These are phyloP conservation scores for Pseudocercospora ulei DNA, from an alignment of 2,329 filamentous ascomycete species.

Conservation along the genomic window DNA sequence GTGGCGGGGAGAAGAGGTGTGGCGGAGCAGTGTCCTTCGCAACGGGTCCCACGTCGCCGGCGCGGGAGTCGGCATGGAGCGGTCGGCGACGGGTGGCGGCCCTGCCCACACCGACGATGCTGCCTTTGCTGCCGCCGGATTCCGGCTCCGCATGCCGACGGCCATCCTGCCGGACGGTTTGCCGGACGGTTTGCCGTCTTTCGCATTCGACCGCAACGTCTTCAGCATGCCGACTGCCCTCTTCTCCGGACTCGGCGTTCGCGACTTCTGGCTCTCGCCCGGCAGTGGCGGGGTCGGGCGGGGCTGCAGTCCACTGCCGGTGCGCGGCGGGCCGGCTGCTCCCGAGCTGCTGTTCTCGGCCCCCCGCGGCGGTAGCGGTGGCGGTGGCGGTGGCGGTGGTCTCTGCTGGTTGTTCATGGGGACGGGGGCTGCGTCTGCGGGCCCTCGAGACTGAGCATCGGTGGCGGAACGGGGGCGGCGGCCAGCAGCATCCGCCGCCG, in stretches of 20 bases:
- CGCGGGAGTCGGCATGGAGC: constrained; percentile 7
- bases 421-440: too few species aligned
- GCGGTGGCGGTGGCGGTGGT: constrained; percentile 19
- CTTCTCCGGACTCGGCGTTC: constrained; percentile 55
- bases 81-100: constrained; percentile 11
- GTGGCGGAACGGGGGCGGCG: constrained; percentile 71
- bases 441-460: too few species aligned
- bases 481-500: constrained; percentile 47
- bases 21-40: constrained; percentile 28
- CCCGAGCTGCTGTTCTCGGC: constrained; percentile 41
- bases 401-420: constrained; percentile 21
- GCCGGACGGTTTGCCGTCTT: constrained; percentile 25
- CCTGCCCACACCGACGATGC: constrained; percentile 53
- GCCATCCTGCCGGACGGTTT: constrained; percentile 43
- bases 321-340: constrained; percentile 21
- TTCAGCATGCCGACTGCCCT: constrained; percentile 46
- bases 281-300: constrained; percentile 22
- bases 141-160: constrained; percentile 39
- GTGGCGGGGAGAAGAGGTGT: constrained; percentile 11
- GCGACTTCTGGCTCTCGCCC: constrained; percentile 34
- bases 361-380: constrained; percentile 42
- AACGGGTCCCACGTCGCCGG: constrained; percentile 32
- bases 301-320: constrained; percentile 27
- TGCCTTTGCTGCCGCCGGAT: constrained; percentile 52
- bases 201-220: constrained; percentile 29